A percentile compares a stretch with the other conserved stretches of the same genome.
Conservation (phyloP, 169 alveolate genomes). For the Plasmodium relictum region DNA sequence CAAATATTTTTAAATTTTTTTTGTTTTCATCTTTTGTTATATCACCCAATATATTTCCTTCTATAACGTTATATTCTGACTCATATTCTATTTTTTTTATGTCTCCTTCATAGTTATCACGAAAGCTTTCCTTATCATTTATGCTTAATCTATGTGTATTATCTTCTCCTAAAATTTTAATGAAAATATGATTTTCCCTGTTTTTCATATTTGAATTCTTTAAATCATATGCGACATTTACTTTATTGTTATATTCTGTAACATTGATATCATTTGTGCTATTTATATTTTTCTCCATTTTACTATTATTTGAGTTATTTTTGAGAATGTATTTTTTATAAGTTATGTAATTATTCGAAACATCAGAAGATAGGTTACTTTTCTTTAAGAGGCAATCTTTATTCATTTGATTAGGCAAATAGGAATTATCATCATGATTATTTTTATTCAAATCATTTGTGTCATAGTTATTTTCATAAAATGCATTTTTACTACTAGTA, state of each 20-base stretch:
- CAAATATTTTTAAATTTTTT: background rate
- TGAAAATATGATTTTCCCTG: background rate
- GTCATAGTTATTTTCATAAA: background rate
- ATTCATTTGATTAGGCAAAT: too few relatives aligned
- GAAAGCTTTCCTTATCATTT: background rate
- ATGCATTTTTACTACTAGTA: background rate
- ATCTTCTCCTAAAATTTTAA: background rate
- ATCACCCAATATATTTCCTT: too few relatives aligned
- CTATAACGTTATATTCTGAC: too few relatives aligned
- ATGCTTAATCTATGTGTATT: background rate
- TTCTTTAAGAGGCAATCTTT: too few relatives aligned
- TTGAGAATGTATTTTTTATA: conserved; percentile 19
- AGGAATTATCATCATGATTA: background rate
- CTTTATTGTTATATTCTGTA: background rate
- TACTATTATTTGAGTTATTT: background rate
- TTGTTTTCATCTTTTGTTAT: background rate
- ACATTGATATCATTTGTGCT: background rate
- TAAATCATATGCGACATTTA: background rate
- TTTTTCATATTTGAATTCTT: background rate
- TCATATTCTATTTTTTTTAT: too few relatives aligned
- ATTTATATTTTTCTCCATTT: background rate
- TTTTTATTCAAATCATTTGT: background rate
- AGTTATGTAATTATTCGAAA: conserved; percentile 35
- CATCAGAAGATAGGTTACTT: background rate
- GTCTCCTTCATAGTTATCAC: background rate